These are phyloP conservation scores for Westerdykella sp. DNA, from an alignment of 2,329 filamentous ascomycete genomes.

Conservation along the genomic window DNA sequence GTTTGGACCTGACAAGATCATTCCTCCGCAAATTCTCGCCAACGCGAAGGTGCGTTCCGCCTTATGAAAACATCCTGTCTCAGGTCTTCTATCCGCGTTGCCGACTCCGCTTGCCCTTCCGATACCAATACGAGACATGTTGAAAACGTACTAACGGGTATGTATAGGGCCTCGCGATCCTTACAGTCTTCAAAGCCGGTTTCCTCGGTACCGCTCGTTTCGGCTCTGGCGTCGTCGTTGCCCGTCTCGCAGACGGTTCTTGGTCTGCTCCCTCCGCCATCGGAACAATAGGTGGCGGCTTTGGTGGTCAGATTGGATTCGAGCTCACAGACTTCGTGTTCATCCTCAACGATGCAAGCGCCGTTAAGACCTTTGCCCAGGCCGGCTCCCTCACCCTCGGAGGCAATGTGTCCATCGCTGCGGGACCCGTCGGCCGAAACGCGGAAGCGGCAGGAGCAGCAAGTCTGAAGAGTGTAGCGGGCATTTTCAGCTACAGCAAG, in stretches of 20 bases:
- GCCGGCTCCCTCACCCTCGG: conserved; percentile 85
- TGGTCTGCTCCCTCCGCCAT: conserved; percentile 82
- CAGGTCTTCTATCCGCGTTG: conserved; percentile 1
- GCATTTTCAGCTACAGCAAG: conserved; percentile 95
- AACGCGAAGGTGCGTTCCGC: conserved; percentile 68
- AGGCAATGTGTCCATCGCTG: conserved; percentile 92
- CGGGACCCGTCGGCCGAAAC: conserved; percentile 87
- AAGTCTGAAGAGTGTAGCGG: conserved; percentile 79
- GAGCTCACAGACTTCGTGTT: conserved; percentile 95
- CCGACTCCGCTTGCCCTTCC: neutral
- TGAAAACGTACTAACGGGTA: conserved; percentile 3
- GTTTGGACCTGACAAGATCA: conserved; percentile 95
- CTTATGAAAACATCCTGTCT: conserved; percentile 1
- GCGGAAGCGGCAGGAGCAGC: conserved; percentile 94
- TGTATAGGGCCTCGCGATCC: conserved; percentile 65
- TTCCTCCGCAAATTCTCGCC: conserved; percentile 80
- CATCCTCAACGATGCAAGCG: conserved; percentile 85
- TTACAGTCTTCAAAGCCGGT: conserved; percentile 81
- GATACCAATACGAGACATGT: conserved; percentile 1
- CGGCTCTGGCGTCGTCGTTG: conserved; percentile 75
- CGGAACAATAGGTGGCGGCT: conserved; percentile 71
- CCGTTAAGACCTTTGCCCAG: conserved; percentile 91
- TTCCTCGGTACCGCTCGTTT: conserved; percentile 79
- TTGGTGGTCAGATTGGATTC: conserved; percentile 81
- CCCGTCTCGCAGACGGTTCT: conserved; percentile 66